Evolutionary conservation across 2,329 filamentous ascomycete genomes (phyloP).

Genomic region (Cercospora nicotianae): DNA sequence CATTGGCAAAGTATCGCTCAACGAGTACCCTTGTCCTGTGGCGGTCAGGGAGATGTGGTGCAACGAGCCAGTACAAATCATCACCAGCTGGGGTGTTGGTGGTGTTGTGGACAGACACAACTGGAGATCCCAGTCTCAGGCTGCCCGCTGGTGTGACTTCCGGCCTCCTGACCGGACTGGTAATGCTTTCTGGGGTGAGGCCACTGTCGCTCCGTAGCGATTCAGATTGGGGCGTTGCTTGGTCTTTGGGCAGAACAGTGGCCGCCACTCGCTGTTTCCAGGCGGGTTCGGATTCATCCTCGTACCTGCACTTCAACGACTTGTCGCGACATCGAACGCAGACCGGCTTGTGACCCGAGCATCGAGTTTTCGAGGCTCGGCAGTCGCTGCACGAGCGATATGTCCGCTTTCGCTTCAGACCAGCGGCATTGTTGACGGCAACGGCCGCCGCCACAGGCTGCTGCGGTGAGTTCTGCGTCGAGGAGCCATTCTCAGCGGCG

Average conservation of each 20-base stretch:
- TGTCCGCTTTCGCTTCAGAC: constrained; percentile 29
- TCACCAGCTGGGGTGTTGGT: constrained; percentile 15
- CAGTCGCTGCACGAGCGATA: constrained; percentile 29
- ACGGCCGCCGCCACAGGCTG: constrained; percentile 7
- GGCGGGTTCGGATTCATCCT: constrained; percentile 29
- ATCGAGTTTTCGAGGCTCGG: constrained; percentile 28
- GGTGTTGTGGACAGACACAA: not conserved
- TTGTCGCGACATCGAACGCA: constrained; percentile 29
- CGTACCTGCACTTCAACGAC: constrained; percentile 25
- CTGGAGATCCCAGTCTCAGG: constrained; percentile 21
- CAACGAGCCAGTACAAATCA: constrained; percentile 25
- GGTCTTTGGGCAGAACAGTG: constrained; percentile 10
- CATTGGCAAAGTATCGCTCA: constrained; percentile 30
- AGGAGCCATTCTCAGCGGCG: not conserved
- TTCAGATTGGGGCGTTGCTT: constrained; percentile 16
- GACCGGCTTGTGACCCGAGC: constrained; percentile 28
- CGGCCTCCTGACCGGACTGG: constrained; percentile 19
- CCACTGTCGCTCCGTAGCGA: constrained; percentile 12
- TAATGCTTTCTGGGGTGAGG: constrained; percentile 15
- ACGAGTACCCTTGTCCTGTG: constrained; percentile 24
- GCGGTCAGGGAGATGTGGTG: constrained; percentile 24
- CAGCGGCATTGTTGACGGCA: constrained; percentile 9
- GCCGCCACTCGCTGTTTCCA: constrained; percentile 29
- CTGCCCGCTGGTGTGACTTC: constrained; percentile 22
- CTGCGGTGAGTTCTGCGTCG: constrained; percentile 1